Base-by-base conservation (phyloP, 805 yeast species). In the Kazachstania taianensis region DNA sequence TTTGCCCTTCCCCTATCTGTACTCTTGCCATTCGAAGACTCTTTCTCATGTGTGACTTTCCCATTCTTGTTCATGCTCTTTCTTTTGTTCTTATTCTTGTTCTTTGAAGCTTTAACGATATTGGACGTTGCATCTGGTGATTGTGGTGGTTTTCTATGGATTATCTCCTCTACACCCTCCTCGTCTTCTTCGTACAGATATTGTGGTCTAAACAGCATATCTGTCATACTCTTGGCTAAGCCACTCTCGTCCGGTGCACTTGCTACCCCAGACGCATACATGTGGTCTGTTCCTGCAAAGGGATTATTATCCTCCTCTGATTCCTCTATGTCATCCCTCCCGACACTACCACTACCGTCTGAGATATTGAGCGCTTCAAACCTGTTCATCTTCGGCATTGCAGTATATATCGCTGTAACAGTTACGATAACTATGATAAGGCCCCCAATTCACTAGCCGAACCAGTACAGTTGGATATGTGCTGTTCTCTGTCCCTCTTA, bases 301-400 rank as follows among this genome's bases (percentile, higher is more conserved):
- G 66, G 66, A 36, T 62, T 62, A 39, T 61, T 62, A 41, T 61
- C 63, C 35, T 61, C 65, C 37, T 57, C 63, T 9, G 53, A 58
- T 14, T 39, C 42, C 40, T 22, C 27, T 14, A 10, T 13, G 7
- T 26, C 29, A 10, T 13, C 17, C n/a, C n/a, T n/a, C n/a, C n/a
- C n/a, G n/a, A n/a, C n/a, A n/a, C n/a, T n/a, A n/a, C n/a, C n/a
- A n/a, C n/a, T n/a, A n/a, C n/a, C n/a, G n/a, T n/a, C n/a, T n/a
- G n/a, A n/a, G n/a, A n/a, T n/a, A n/a, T n/a, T n/a, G n/a, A n/a
- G n/a, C n/a, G n/a, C n/a, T n/a, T n/a, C n/a, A n/a, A n/a, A n/a
- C n/a, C n/a, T n/a, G n/a, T n/a, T n/a, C n/a, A n/a, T n/a, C n/a
- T n/a, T n/a, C n/a, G n/a, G n/a, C n/a, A n/a, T n/a, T n/a, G n/a